phyloP scores from a whole-genome alignment of 768 basidiomycete genomes.

The Suillus placidus region DNA sequence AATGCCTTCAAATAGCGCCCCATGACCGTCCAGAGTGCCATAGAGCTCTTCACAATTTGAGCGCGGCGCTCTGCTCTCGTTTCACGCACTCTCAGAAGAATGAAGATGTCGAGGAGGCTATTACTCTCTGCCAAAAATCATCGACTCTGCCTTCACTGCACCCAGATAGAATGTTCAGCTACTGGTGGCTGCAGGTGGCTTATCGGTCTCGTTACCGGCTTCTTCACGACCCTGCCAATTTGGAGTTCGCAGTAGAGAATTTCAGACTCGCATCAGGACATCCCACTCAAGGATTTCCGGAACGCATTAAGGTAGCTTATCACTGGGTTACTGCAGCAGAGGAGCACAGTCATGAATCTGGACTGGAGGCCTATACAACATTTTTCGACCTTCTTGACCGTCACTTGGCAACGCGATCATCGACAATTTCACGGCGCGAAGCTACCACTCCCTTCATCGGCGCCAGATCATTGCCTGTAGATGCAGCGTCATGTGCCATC shows the following conservation, averaged over 20 bases:
- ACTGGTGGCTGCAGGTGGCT: constrained; percentile 1
- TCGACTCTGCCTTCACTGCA: not conserved
- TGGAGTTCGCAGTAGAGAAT: constrained; percentile 16
- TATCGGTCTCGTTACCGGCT: constrained; percentile 30
- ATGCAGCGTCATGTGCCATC: constrained; percentile 21
- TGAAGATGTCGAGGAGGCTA: constrained; percentile 31
- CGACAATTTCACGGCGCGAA: not conserved
- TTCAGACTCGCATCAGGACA: constrained; percentile 27
- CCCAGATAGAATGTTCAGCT: not conserved
- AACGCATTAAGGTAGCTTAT: not conserved
- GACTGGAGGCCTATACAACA: constrained; percentile 2
- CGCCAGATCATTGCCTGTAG: not conserved
- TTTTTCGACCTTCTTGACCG: not conserved
- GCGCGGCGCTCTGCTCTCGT: constrained; percentile 18
- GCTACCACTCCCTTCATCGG: not conserved
- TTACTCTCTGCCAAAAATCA: constrained; percentile 9
- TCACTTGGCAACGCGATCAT: not conserved
- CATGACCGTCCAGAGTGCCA: constrained; percentile 14
- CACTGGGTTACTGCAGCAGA: not conserved
- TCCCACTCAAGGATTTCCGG: not conserved
- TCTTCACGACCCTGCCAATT: constrained; percentile 17
- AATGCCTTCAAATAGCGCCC: constrained; percentile 11
- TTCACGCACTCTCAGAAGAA: constrained; percentile 9
- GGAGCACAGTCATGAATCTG: not conserved
- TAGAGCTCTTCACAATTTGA: constrained; percentile 10